phyloP scores from a whole-genome alignment of 345 rosid species.

The Citrus maxima region DNA sequence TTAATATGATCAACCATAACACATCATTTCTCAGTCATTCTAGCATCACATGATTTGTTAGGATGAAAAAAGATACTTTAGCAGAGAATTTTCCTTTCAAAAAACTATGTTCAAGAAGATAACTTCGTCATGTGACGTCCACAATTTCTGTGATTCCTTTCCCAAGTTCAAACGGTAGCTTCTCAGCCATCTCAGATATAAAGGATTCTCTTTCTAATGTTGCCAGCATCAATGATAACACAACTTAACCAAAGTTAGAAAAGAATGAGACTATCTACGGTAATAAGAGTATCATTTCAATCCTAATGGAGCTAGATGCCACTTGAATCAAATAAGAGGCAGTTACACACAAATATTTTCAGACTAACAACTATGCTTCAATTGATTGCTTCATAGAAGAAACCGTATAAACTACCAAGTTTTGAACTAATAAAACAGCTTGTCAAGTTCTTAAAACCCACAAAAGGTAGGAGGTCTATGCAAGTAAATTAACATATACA shows the following conservation, averaged over 20 bases:
- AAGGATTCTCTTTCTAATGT: background rate
- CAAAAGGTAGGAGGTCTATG: background rate
- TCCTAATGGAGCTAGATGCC: background rate
- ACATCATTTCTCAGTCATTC: background rate
- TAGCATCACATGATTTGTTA: background rate
- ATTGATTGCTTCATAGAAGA: background rate
- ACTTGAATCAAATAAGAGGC: background rate
- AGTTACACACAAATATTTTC: background rate
- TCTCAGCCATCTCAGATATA: background rate
- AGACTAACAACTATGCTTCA: background rate
- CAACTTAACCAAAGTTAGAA: background rate
- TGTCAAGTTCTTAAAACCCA: background rate
- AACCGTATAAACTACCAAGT: background rate
- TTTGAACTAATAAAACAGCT: background rate
- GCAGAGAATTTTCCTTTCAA: background rate
- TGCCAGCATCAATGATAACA: background rate
- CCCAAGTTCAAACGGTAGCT: background rate
- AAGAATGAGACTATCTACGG: background rate
- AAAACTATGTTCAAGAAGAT: background rate
- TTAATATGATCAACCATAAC: background rate
- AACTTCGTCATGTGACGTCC: background rate
- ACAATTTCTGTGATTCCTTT: background rate
- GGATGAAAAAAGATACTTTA: background rate
- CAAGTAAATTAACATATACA: background rate
- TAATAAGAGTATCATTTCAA: background rate